These are phyloP conservation scores for Hypholoma sublateritium DNA, from an alignment of 768 basidiomycete species.

Conservation along the genomic window DNA sequence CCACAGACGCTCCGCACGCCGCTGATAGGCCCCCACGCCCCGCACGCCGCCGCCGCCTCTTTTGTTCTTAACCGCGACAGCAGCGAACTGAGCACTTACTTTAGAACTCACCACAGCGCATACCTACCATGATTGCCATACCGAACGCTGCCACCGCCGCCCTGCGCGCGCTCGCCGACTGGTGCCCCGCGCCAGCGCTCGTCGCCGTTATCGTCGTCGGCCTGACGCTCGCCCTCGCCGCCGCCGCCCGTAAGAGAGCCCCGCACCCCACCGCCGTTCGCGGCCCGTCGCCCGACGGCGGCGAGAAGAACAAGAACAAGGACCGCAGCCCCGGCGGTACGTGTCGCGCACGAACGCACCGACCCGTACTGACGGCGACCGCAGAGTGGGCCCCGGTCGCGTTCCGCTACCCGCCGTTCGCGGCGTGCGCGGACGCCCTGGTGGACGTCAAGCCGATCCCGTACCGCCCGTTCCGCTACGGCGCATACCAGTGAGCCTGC, in stretches of 20 bases:
- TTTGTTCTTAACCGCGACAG: too few species aligned
- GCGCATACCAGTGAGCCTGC: constrained; percentile 58
- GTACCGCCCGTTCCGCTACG: constrained; percentile 66
- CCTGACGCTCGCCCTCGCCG: background rate
- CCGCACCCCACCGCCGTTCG: too few species aligned
- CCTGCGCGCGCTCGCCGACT: background rate
- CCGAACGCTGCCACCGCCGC: too few species aligned
- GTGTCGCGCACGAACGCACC: background rate
- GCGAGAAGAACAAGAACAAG: constrained; percentile 13
- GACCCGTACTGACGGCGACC: background rate
- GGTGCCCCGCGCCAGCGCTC: background rate
- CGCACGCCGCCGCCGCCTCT: too few species aligned
- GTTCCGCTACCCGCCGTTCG: constrained; percentile 53
- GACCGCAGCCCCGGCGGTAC: constrained; percentile 24
- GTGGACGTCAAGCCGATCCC: constrained; percentile 53
- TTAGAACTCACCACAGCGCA: too few species aligned
- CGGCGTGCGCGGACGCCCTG: constrained; percentile 38
- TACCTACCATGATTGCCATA: too few species aligned
- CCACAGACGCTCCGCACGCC: too few species aligned
- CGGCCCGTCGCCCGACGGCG: too few species aligned
- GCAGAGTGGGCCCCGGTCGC: constrained; percentile 53
- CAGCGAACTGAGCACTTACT: too few species aligned
- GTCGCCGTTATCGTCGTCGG: background rate
- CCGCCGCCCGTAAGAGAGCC: background rate
- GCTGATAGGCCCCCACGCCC: too few species aligned